These are phyloP conservation scores for Stropharia rugosoannulata DNA, from an alignment of 768 basidiomycete genomes.

Conservation along the genomic window DNA sequence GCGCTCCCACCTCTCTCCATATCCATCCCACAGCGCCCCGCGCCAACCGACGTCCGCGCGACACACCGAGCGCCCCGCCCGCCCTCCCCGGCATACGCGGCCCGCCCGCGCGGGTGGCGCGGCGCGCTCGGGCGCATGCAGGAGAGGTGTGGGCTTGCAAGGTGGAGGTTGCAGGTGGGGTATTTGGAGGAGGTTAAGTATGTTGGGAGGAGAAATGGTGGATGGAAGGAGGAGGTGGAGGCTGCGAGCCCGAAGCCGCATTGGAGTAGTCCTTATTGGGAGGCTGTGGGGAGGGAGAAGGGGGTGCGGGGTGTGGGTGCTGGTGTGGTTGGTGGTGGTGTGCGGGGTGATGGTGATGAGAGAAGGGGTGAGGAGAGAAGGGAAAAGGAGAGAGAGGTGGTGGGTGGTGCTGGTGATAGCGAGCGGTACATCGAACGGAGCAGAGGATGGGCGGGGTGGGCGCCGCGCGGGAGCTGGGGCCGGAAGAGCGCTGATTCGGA, in stretches of 20 bases:
- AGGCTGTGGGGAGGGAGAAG: background rate
- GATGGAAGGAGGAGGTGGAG: background rate
- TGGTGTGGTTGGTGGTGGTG: too few species aligned
- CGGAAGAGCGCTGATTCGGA: constrained; percentile 2
- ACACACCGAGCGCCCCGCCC: background rate
- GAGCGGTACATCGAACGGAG: too few species aligned
- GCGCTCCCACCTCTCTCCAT: background rate
- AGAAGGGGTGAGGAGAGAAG: too few species aligned
- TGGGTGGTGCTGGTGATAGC: too few species aligned
- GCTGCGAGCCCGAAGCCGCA: constrained; percentile 4
- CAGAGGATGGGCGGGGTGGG: background rate
- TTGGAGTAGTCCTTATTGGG: constrained; percentile 22
- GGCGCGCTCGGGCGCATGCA: constrained; percentile 42
- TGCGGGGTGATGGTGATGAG: too few species aligned
- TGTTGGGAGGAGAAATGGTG: background rate
- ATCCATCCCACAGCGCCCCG: background rate
- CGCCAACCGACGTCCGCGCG: constrained; percentile 12
- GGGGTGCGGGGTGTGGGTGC: too few species aligned
- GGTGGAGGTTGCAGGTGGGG: constrained; percentile 34
- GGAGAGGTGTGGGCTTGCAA: constrained; percentile 38
- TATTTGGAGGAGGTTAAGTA: constrained; percentile 17
- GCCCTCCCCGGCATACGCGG: background rate
- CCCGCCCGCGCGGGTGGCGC: constrained; percentile 2
- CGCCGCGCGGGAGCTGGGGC: background rate
- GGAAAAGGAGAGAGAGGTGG: too few species aligned